These are phyloP conservation scores for Solanum hybrid DNA, from an alignment of 305 asterid species.

Conservation along the genomic window DNA sequence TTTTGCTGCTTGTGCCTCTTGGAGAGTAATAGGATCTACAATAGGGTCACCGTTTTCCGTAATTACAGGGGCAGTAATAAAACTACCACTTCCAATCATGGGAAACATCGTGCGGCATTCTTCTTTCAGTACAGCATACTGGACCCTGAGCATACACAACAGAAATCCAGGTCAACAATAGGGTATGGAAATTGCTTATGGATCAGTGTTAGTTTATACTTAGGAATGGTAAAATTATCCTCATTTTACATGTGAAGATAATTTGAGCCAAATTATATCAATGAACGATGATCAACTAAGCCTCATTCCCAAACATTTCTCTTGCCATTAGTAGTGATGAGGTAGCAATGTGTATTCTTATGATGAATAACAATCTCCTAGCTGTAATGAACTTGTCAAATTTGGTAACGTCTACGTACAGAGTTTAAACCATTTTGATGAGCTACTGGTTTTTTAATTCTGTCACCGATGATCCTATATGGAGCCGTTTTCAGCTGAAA, in stretches of 20 bases:
- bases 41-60: conserved; percentile 62
- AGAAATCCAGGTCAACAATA: not conserved
- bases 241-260: not conserved
- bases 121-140: conserved; percentile 60
- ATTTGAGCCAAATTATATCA: not conserved
- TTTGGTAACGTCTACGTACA: not conserved
- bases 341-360: not conserved
- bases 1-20: conserved; percentile 58
- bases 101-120: conserved; percentile 65
- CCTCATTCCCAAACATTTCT: not conserved
- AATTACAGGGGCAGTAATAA: conserved; percentile 72
- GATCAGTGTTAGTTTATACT: not conserved
- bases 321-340: not conserved
- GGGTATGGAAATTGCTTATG: not conserved
- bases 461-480: not conserved
- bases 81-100: conserved; percentile 69
- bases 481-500: not conserved
- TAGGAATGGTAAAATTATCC: not conserved
- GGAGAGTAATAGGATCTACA: conserved; percentile 68
- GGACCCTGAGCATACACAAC: conserved; percentile 34
- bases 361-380: not conserved
- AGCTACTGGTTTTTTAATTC: not conserved
- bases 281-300: not conserved
- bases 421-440: not conserved
- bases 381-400: not conserved